Conservation (phyloP, 73 alveolate species). For the Tetrahymena elliotti region DNA sequence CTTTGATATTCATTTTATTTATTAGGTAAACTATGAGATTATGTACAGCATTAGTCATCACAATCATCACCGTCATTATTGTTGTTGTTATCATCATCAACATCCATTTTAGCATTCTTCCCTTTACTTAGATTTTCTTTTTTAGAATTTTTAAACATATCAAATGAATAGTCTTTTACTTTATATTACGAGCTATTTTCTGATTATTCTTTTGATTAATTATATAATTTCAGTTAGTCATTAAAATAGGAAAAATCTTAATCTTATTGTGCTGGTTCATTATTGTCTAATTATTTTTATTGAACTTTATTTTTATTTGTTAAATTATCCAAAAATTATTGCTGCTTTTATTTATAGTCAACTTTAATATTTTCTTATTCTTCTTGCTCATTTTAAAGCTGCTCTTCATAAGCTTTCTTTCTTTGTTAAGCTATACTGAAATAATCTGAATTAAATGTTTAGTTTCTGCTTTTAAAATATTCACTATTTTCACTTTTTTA, state of each 20-base stretch:
- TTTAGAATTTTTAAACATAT: not conserved
- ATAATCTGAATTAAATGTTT: slow-evolving; percentile 2
- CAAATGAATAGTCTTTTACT: not conserved
- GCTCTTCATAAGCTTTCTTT: not conserved
- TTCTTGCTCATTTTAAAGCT: not conserved
- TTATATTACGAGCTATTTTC: not conserved
- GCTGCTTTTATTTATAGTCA: not conserved
- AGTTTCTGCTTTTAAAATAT: not conserved
- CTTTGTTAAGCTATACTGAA: not conserved
- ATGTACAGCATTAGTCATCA: not conserved
- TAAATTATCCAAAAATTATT: not conserved
- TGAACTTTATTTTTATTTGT: not conserved
- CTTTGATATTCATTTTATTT: not conserved
- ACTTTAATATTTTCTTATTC: not conserved
- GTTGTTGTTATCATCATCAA: too few species aligned
- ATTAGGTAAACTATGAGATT: not conserved
- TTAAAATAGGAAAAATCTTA: slow-evolving; percentile 4
- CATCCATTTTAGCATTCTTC: not conserved
- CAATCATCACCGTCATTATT: not conserved
- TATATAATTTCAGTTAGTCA: slow-evolving; percentile 7
- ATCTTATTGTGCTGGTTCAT: not conserved
- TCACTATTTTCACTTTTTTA: not conserved
- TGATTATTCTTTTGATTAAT: not conserved
- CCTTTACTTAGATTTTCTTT: not conserved
- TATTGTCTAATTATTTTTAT: slow-evolving; percentile 2